phyloP scores from a whole-genome alignment of 2,329 filamentous ascomycete species.

The Cladosporium colombiae region DNA sequence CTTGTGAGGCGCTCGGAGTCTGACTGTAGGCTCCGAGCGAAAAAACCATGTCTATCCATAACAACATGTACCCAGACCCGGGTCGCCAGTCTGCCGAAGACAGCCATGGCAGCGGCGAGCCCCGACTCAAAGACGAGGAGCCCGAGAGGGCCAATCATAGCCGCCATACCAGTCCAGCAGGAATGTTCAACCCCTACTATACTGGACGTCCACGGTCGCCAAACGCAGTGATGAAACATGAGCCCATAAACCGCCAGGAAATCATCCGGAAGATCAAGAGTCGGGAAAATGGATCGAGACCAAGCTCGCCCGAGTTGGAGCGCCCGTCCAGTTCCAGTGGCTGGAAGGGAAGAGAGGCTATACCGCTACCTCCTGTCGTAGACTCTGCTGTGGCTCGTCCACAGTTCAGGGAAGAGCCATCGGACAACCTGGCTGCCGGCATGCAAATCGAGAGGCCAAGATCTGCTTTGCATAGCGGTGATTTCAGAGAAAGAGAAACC shows the following conservation, averaged over 20 bases:
- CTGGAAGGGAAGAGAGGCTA: constrained; percentile 55
- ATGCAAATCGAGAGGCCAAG: constrained; percentile 75
- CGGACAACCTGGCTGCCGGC: constrained; percentile 36
- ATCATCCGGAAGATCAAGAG: constrained; percentile 82
- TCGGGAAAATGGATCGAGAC: constrained; percentile 29
- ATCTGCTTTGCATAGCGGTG: constrained; percentile 67
- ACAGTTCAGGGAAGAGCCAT: constrained; percentile 26
- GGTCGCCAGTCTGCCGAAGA: constrained; percentile 20
- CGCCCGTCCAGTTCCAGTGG: constrained; percentile 24
- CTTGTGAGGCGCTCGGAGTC: constrained; percentile 27
- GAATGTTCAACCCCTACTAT: constrained; percentile 40
- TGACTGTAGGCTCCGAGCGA: constrained; percentile 27
- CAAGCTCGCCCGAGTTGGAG: constrained; percentile 31
- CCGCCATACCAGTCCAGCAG: constrained; percentile 18
- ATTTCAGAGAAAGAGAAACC: constrained; percentile 56
- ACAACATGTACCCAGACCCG: constrained; percentile 23
- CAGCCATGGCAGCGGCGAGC: background rate
- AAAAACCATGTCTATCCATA: constrained; percentile 14
- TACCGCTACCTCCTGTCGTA: constrained; percentile 19
- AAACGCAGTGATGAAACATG: constrained; percentile 30
- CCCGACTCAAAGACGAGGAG: background rate
- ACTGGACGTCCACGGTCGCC: constrained; percentile 37
- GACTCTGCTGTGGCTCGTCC: constrained; percentile 21
- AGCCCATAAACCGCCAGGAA: constrained; percentile 64
- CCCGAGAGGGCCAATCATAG: background rate